Evolutionary conservation across 306 rosid species (phyloP).

Genomic region (Prunus campanulata): DNA sequence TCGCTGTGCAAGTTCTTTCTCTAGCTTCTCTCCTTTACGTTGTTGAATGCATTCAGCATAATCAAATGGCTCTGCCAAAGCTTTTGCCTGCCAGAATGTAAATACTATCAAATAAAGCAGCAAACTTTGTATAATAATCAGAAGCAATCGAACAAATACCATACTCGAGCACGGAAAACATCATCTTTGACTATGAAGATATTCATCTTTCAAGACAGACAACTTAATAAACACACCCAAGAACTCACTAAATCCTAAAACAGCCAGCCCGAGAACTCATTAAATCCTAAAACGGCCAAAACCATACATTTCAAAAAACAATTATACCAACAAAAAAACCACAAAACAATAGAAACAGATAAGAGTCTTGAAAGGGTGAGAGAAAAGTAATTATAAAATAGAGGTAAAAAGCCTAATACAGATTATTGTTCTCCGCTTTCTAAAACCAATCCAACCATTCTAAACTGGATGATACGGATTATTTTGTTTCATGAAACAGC

Average conservation of each 20-base stretch:
- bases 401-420: neutral
- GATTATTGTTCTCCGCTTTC: neutral
- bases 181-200: neutral
- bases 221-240: neutral
- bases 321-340: neutral
- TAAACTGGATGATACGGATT: neutral
- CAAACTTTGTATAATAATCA: neutral
- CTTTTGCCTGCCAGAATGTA: slow-evolving; percentile 69
- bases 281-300: neutral
- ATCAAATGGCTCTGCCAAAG: slow-evolving; percentile 62
- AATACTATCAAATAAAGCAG: neutral
- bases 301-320: neutral
- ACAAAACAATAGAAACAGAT: neutral
- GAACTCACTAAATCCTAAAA: neutral
- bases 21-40: slow-evolving; percentile 62
- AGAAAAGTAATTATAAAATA: neutral
- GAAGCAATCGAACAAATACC: neutral
- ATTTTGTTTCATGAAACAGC: neutral
- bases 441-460: too few relatives aligned
- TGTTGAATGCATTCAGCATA: slow-evolving; percentile 58
- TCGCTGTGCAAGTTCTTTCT: slow-evolving; percentile 69
- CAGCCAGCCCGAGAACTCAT: neutral
- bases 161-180: neutral
- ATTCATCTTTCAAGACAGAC: neutral
- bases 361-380: neutral